Evolutionary conservation across 2,329 filamentous ascomycete genomes (phyloP).

Genomic region (Colletotrichum theobromicola): DNA sequence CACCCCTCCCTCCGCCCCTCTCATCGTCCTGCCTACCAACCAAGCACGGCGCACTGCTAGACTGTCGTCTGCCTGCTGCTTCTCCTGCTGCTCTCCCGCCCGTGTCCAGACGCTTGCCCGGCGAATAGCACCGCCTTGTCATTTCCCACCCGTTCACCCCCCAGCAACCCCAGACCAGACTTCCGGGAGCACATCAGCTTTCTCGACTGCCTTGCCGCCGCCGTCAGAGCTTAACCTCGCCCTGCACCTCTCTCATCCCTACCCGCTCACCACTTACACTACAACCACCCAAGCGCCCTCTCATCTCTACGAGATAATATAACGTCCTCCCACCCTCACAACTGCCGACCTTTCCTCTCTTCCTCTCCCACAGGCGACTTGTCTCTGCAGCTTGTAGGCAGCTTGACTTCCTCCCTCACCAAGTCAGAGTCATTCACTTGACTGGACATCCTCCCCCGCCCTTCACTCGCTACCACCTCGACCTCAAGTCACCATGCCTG

Average conservation of each 20-base stretch:
- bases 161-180: conserved; percentile 21
- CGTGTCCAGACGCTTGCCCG: conserved; percentile 8
- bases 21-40: conserved; percentile 8
- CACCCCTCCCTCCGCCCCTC: conserved; percentile 17
- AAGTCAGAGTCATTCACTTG: conserved; percentile 55
- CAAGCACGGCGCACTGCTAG: background rate
- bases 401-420: conserved; percentile 27
- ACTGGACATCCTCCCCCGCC: conserved; percentile 33
- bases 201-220: conserved; percentile 16
- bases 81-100: background rate
- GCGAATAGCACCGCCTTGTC: conserved; percentile 14
- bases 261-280: conserved; percentile 16
- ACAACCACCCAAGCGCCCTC: conserved; percentile 33
- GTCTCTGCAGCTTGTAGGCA: conserved; percentile 42
- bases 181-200: conserved; percentile 17
- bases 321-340: conserved; percentile 35
- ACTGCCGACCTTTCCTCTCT: conserved; percentile 36
- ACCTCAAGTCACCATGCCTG: conserved; percentile 49
- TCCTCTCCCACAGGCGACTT: conserved; percentile 36
- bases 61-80: conserved; percentile 8
- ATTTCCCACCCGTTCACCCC: conserved; percentile 21
- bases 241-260: background rate
- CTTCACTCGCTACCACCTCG: conserved; percentile 19
- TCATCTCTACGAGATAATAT: conserved; percentile 37
- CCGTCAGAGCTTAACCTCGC: conserved; percentile 23